Evolutionary conservation across 2,329 filamentous ascomycete species (phyloP), one percentile per base, ranked within the genome.

Genomic region (Fusarium musae): DNA sequence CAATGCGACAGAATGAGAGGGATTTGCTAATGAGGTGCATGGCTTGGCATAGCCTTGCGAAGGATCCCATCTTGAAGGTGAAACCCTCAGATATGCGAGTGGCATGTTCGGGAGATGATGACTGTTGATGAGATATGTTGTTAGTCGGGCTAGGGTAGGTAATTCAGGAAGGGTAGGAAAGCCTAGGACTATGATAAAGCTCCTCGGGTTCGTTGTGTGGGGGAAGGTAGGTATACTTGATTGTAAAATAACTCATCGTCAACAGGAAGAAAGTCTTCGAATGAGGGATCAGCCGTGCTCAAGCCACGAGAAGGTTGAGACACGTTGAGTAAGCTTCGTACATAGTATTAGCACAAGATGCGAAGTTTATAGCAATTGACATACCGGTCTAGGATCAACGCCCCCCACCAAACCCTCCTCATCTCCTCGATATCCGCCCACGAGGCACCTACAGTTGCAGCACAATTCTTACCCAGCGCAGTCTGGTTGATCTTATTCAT

Each of bases 301-400:
- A 59, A 5, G 2, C 42, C 44, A 13, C 56, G n/a, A 15, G 43
- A 59, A 3, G 56, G 56, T 1, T 59, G 23, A 13, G 56, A 49
- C 0, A 40, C n/a, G 4, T 59, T 59, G 0, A 59, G 15, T 1
- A 59, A 28, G 2, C 56, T 59, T 30, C 4, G 3, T 3, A 4
- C 4, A 32, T 0, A 3, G 6, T 0, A 30, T 49, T n/a, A 49
- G 28, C 19, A 28, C 26, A 21, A 21, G 3, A 1, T 4, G 9
- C 4, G 13, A 21, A 15, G 44, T 9, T 12, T 26, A 17, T 2
- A 26, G 49, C 12, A 21, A 12, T 37, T 21, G 30, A 40, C 26
- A 23, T 37, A 50, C 32, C 43, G 43, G 13, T 58, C 54, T 1
- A 58, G 32, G 39, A 58, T 46, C 21, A 58, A 26, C 0, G 28